Conservation (phyloP, 192 early-diverging fungal genomes). For the Backusella westeae region DNA sequence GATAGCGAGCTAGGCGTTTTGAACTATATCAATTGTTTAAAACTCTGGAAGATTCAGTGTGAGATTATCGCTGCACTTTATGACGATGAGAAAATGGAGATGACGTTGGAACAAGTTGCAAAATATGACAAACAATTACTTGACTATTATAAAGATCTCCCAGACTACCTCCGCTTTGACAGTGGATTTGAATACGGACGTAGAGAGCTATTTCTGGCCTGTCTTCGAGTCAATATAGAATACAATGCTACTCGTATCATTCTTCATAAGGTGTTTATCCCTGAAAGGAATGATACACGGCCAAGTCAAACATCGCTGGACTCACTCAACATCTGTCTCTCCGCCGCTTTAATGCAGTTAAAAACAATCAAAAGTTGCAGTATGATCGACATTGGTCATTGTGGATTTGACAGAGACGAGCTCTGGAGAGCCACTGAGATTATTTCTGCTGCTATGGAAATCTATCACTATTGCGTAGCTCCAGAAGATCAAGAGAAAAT, state of each 20-base stretch:
- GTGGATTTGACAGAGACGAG: constrained; percentile 39
- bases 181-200: constrained; percentile 38
- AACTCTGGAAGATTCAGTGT: constrained; percentile 29
- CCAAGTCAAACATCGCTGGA: constrained; percentile 22
- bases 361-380: constrained; percentile 17
- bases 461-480: constrained; percentile 12
- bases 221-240: constrained; percentile 34
- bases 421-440: constrained; percentile 35
- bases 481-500: constrained; percentile 11
- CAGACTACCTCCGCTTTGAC: constrained; percentile 32
- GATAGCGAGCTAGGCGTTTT: constrained; percentile 28
- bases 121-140: constrained; percentile 20
- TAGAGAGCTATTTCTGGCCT: constrained; percentile 29
- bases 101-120: constrained; percentile 21
- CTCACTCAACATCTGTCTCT: constrained; percentile 34
- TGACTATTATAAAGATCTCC: constrained; percentile 15
- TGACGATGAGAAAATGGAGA: constrained; percentile 19
- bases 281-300: constrained; percentile 14
- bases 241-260: constrained; percentile 39
- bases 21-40: constrained; percentile 14
- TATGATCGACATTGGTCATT: constrained; percentile 13
- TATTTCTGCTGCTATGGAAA: constrained; percentile 22
- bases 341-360: constrained; percentile 22
- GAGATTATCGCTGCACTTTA: constrained; percentile 26
- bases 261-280: constrained; percentile 37